Evolutionary conservation across 495 filamentous ascomycete species (phyloP), one percentile per base, ranked within the genome.

Genomic region (Penicillium mononematosum): DNA sequence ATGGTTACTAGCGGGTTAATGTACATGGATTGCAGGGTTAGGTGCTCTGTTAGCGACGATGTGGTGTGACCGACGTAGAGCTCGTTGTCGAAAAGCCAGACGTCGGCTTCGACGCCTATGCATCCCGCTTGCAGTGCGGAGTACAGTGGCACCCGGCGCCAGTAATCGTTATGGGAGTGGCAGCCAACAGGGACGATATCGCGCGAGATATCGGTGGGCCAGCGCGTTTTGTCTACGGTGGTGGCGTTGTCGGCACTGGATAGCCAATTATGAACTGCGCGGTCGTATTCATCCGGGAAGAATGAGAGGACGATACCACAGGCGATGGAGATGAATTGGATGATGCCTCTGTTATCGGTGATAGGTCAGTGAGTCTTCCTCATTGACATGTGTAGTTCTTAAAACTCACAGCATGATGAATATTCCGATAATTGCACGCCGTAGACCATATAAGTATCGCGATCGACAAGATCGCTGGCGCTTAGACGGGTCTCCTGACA

Each of bases 151-250:
- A 90, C 81, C 11, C 78, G 80, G 6, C 91, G 87, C 79, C 79
- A 96, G 72, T 96, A 96, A 74, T 96, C 92, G 66, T 96, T 96
- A 70, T 96, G 92, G 0, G 89, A 93, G 69, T 76, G 68, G 58
- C 87, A 91, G 5, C 75, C 79, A 43, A 88, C 81, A 0, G 90
- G 89, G 0, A 76, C 54, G 39, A 93, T 82, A 59, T 87, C 88
- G 10, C 83, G 79, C 5, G 89, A 85, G 61, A 90, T 86, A 71
- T 91, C 86, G 0, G 89, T 90, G 0, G 89, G 88, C 70, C 90
- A 93, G 64, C 78, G 81, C 5, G 78, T 71, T 29, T 83, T 70
- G 8, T 73, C 75, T 5, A 66, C 60, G 70, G 76, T 5, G 75
- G 81, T 49, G 70, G 70, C 8, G n/a, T 51, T 47, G 7, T 60